Conservation (phyloP, 352 stramenopile genomes). For the Phytophthora europaea region DNA sequence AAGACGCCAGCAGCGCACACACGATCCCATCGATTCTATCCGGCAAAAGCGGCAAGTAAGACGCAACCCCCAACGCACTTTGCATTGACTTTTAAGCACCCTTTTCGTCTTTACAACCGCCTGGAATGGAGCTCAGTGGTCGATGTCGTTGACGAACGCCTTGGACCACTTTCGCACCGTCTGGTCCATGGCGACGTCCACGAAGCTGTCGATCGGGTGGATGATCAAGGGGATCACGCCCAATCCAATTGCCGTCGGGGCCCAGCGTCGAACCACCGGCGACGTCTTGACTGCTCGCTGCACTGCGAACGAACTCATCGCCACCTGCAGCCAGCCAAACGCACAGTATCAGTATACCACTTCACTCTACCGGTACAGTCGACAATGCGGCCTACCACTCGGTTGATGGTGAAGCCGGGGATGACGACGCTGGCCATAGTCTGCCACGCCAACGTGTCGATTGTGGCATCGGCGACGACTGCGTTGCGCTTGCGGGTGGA, state of each 20-base stretch:
- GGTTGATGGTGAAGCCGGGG: constrained; percentile 90
- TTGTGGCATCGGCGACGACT: constrained; percentile 45
- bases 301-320: constrained; percentile 44
- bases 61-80: not conserved
- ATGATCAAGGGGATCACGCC: constrained; percentile 90
- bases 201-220: constrained; percentile 84
- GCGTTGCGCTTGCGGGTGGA: constrained; percentile 43
- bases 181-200: constrained; percentile 66
- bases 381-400: constrained; percentile 35
- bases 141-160: constrained; percentile 38
- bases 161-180: constrained; percentile 61
- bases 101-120: no score
- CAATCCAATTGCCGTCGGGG: constrained; percentile 81
- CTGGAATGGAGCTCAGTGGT: not conserved
- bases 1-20: constrained; percentile 26
- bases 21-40: constrained; percentile 12
- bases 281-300: constrained; percentile 53
- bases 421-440: constrained; percentile 82
- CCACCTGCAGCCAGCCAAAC: constrained; percentile 42
- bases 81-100: not conserved
- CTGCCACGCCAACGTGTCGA: constrained; percentile 91
- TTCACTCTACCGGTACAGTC: not conserved
- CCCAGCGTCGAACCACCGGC: constrained; percentile 60
- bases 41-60: constrained; percentile 16
- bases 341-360: not conserved